Evolutionary conservation across 352 stramenopile species (phyloP).

Genomic region (Globisporangium echinulatum): DNA sequence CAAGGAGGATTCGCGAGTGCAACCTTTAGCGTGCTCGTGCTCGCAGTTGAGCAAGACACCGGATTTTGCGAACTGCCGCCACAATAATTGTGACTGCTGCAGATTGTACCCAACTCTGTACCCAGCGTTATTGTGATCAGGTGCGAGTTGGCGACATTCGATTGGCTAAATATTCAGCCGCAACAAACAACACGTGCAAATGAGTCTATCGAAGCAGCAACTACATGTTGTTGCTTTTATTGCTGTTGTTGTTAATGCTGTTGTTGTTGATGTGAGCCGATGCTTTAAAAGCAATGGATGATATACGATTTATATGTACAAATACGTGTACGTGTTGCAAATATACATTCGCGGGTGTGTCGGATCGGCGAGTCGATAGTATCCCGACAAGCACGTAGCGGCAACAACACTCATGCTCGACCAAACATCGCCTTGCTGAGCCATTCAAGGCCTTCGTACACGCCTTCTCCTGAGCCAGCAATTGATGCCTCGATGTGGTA

Average conservation of each 20-base stretch:
- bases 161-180: background rate
- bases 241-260: no score
- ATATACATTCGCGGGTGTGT: background rate
- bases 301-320: no score
- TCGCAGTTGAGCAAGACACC: background rate
- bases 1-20: background rate
- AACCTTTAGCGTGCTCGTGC: no score
- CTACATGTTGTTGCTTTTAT: background rate
- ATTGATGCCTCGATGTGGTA: slow-evolving; percentile 23
- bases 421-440: slow-evolving; percentile 25
- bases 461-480: slow-evolving; percentile 24
- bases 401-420: background rate
- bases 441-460: slow-evolving; percentile 43
- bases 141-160: background rate
- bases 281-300: no score
- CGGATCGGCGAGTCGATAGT: background rate
- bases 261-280: no score
- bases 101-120: background rate
- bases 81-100: no score
- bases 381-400: background rate
- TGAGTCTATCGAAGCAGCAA: background rate
- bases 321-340: no score
- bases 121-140: background rate
- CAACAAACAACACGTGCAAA: background rate
- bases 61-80: no score